These are phyloP conservation scores for Venturia carpophila DNA, from an alignment of 2,329 filamentous ascomycete genomes.

Conservation along the genomic window DNA sequence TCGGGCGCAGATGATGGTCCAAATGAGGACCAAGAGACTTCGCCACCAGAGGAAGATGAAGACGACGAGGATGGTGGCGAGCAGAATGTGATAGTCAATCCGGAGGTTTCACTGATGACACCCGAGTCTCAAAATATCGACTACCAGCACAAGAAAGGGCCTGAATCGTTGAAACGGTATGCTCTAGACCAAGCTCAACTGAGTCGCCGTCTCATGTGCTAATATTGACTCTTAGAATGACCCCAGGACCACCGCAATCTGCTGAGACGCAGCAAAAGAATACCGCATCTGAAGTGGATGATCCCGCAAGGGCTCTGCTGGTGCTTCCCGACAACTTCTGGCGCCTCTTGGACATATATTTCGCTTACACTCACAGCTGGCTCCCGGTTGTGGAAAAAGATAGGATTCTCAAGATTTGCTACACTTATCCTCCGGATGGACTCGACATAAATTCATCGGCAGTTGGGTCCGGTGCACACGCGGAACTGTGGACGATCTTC, in stretches of 20 bases:
- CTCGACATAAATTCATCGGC: slow-evolving; percentile 26
- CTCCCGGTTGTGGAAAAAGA: slow-evolving; percentile 65
- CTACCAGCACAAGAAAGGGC: neutral
- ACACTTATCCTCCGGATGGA: slow-evolving; percentile 44
- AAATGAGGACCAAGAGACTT: slow-evolving; percentile 7
- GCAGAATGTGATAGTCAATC: neutral
- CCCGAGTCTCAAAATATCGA: slow-evolving; percentile 14
- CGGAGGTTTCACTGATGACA: slow-evolving; percentile 8
- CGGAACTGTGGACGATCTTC: slow-evolving; percentile 40
- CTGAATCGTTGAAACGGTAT: neutral
- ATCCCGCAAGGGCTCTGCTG: slow-evolving; percentile 19
- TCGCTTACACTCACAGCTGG: slow-evolving; percentile 69
- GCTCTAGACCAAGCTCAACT: neutral
- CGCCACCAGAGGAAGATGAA: slow-evolving; percentile 5
- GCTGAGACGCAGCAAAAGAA: neutral
- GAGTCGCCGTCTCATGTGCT: neutral
- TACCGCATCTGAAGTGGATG: neutral
- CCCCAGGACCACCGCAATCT: neutral
- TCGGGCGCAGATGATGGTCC: slow-evolving; percentile 32
- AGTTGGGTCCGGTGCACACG: slow-evolving; percentile 31
- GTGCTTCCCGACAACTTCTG: slow-evolving; percentile 48
- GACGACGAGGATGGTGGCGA: slow-evolving; percentile 1
- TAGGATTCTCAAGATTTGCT: slow-evolving; percentile 50
- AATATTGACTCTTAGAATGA: neutral
- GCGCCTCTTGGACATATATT: slow-evolving; percentile 62